phyloP scores from a whole-genome alignment of 108 stramenopile species.

The Fragilaria crotonensis region DNA sequence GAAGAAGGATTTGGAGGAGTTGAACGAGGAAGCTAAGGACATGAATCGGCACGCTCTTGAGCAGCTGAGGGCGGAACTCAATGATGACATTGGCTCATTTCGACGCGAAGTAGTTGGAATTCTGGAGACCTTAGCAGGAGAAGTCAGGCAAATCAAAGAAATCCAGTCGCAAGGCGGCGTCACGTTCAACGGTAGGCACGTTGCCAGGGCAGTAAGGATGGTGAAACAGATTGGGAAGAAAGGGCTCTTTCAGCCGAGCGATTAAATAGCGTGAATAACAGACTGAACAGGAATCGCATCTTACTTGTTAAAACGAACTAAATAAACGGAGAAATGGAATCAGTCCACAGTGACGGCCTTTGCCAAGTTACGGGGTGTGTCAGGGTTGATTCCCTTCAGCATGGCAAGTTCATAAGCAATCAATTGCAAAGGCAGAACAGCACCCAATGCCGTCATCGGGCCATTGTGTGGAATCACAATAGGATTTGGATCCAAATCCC shows the following conservation, averaged over 20 bases:
- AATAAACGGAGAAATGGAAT: neutral
- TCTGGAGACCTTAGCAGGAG: slow-evolving; percentile 9
- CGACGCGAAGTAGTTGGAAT: slow-evolving; percentile 7
- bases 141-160: slow-evolving; percentile 11
- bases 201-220: slow-evolving; percentile 19
- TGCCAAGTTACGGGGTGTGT: slow-evolving; percentile 97
- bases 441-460: slow-evolving; percentile 92
- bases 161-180: slow-evolving; percentile 10
- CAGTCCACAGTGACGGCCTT: slow-evolving; percentile 99
- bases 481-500: slow-evolving; percentile 81
- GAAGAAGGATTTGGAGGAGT: slow-evolving; percentile 18
- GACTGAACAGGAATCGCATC: neutral
- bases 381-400: slow-evolving; percentile 95
- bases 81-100: slow-evolving; percentile 10
- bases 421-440: slow-evolving; percentile 92
- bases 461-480: slow-evolving; percentile 95
- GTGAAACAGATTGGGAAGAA: slow-evolving; percentile 11
- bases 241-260: neutral
- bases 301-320: neutral
- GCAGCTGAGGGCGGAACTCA: slow-evolving; percentile 12
- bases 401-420: slow-evolving; percentile 98
- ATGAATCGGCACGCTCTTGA: slow-evolving; percentile 9
- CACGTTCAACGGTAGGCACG: slow-evolving; percentile 14
- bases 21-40: slow-evolving; percentile 3
- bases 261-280: neutral